Conservation (phyloP, 2,329 filamentous ascomycete species). For the Colletotrichum sp. region DNA sequence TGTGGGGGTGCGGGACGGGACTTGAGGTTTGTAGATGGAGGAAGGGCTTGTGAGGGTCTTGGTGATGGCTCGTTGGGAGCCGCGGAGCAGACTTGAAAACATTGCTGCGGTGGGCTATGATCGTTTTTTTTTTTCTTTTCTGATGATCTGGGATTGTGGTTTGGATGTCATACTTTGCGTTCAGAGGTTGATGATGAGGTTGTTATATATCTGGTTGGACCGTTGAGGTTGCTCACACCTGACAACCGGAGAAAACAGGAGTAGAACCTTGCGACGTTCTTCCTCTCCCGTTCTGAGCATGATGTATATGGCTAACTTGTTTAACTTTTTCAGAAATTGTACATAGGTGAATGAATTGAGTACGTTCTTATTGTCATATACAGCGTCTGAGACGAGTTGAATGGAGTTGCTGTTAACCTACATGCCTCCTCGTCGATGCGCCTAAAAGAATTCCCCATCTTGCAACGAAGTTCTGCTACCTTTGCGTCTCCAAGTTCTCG, state of each 20-base stretch:
- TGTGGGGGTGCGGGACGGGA: neutral
- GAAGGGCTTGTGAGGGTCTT: fast-evolving
- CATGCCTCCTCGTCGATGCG: no score
- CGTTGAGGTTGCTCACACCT: neutral
- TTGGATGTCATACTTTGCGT: neutral
- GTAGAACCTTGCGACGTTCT: neutral
- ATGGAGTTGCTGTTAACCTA: no score
- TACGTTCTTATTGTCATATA: neutral
- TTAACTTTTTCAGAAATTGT: no score
- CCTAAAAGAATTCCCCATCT: no score
- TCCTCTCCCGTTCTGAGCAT: no score
- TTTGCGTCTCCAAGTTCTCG: no score
- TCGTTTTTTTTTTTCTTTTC: no score
- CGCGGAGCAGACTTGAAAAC: fast-evolving
- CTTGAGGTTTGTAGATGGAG: neutral
- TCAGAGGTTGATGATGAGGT: neutral
- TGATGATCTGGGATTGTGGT: neutral
- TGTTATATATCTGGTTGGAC: neutral
- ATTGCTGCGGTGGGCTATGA: neutral
- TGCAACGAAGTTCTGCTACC: no score
- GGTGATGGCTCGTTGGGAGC: neutral
- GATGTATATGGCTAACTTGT: no score
- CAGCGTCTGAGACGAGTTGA: no score
- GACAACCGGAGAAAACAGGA: neutral
- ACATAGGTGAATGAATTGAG: no score